These are phyloP conservation scores for Suillus cothurnatus DNA, from an alignment of 768 basidiomycete species.

Conservation along the genomic window DNA sequence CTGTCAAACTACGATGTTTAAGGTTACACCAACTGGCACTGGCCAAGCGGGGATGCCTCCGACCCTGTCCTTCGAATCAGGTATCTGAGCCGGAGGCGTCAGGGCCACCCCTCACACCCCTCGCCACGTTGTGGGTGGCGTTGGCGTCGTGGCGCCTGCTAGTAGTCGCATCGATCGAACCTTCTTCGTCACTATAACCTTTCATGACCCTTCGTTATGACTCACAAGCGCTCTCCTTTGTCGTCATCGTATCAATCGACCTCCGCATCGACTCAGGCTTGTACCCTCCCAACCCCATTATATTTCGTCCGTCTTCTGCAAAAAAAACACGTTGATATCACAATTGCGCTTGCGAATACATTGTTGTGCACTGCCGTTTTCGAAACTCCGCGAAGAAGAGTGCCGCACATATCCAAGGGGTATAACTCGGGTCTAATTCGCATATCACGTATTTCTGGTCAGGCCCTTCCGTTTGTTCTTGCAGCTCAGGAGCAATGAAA, in stretches of 20 bases:
- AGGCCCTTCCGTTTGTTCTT: neutral
- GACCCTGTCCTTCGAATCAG: conserved; percentile 2
- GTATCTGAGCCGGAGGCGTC: neutral
- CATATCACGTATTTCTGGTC: neutral
- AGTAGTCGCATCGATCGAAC: neutral
- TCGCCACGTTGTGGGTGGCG: neutral
- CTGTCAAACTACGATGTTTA: neutral
- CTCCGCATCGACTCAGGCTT: neutral
- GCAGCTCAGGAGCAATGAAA: neutral
- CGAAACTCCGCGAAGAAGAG: neutral
- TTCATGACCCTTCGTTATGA: neutral
- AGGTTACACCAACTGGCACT: neutral
- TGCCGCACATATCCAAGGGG: neutral
- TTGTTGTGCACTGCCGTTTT: neutral
- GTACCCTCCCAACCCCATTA: neutral
- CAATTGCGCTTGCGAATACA: conserved; percentile 1
- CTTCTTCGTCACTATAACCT: neutral
- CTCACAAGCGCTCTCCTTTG: neutral
- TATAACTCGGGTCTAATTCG: neutral
- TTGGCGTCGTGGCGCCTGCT: neutral
- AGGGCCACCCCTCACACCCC: neutral
- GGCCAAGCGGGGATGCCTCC: neutral
- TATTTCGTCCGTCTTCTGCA: neutral
- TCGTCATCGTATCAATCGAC: neutral
- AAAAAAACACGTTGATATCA: neutral